These are phyloP conservation scores for Sugiyamaella smithiae DNA, from an alignment of 805 yeast species.

Conservation along the genomic window DNA sequence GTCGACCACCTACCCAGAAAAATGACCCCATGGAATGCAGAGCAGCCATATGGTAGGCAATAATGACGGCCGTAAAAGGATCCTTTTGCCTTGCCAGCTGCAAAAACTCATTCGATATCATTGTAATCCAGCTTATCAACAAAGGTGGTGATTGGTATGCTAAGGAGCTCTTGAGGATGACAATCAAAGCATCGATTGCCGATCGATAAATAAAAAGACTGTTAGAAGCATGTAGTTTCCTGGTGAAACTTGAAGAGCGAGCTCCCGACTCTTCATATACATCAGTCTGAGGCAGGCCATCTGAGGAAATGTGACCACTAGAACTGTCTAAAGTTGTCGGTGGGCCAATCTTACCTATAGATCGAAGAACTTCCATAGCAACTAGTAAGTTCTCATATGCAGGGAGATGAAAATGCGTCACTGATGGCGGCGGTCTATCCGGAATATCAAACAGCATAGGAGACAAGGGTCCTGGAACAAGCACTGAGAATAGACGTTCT, in stretches of 20 bases:
- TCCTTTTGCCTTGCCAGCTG: conserved; percentile 13
- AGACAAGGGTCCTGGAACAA: conserved; percentile 5
- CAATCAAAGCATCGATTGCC: conserved; percentile 5
- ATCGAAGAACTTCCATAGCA: background rate
- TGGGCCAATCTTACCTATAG: background rate
- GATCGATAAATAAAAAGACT: background rate
- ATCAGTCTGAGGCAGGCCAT: background rate
- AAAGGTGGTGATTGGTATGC: background rate
- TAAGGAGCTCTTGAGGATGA: conserved; percentile 2
- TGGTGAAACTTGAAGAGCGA: background rate
- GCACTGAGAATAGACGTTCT: background rate
- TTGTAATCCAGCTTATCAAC: conserved; percentile 18
- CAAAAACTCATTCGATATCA: conserved; percentile 16
- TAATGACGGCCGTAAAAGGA: conserved; percentile 16
- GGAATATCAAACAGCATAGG: conserved; percentile 5
- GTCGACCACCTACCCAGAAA: conserved; percentile 21
- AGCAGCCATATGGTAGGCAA: conserved; percentile 17
- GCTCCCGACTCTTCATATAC: background rate
- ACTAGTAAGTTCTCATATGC: conserved; percentile 5
- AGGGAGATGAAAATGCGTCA: conserved; percentile 5
- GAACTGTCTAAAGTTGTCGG: background rate
- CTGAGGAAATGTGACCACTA: background rate
- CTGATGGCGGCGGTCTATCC: background rate
- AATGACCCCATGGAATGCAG: conserved; percentile 10
- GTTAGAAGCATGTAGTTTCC: background rate